These are phyloP conservation scores for Pythium brachiatum DNA, from an alignment of 352 stramenopile species.

Conservation along the genomic window DNA sequence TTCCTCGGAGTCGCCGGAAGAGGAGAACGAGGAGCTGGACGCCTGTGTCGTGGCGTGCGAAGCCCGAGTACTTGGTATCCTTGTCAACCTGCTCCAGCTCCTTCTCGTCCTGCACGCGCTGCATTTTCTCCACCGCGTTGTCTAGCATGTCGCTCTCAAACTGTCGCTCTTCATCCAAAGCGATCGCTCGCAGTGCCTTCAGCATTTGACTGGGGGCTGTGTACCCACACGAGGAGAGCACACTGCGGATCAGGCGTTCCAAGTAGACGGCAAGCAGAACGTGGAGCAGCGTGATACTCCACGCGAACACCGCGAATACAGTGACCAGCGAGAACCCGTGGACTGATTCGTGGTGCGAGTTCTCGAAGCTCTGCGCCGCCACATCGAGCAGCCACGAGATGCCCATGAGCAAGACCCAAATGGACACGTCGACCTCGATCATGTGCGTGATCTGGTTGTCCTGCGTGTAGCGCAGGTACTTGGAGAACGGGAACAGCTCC, in stretches of 20 bases:
- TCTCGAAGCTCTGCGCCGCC: background rate
- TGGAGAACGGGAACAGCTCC: conserved; percentile 50
- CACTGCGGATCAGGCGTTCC: background rate
- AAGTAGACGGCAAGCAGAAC: conserved; percentile 8
- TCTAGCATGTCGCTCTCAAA: conserved; percentile 4
- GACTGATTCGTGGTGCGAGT: background rate
- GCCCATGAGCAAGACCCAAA: conserved; percentile 28
- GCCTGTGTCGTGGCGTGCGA: conserved; percentile 11
- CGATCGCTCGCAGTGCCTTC: conserved; percentile 10
- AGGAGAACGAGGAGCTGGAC: conserved; percentile 17
- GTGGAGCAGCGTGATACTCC: conserved; percentile 15
- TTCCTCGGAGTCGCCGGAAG: conserved; percentile 9
- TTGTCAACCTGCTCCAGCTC: conserved; percentile 17
- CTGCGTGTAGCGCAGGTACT: conserved; percentile 68
- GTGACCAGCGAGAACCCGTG: conserved; percentile 4
- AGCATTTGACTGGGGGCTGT: conserved; percentile 2
- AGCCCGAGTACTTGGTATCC: conserved; percentile 10
- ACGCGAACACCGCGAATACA: conserved; percentile 18
- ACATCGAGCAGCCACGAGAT: conserved; percentile 16
- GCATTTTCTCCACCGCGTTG: conserved; percentile 19
- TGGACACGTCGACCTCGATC: conserved; percentile 63
- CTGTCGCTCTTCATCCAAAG: conserved; percentile 8
- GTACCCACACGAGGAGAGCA: conserved; percentile 11
- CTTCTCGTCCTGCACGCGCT: conserved; percentile 21
- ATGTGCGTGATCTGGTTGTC: conserved; percentile 77